Base-by-base conservation (phyloP, 345 rosid genomes). In the Passiflora organensis region DNA sequence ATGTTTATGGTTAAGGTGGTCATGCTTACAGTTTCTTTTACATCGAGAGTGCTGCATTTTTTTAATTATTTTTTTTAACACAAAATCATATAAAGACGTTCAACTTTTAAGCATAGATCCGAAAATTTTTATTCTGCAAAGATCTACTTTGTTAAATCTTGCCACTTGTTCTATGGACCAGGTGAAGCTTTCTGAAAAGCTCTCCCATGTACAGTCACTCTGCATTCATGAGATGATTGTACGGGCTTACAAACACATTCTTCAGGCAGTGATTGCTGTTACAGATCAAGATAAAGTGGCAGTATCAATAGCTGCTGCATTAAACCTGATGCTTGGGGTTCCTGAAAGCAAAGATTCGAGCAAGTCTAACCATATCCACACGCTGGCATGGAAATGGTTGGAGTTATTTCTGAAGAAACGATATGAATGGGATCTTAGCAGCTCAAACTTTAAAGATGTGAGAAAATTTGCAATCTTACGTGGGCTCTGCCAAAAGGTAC, bases 401-500 rank as follows among this genome's bases (percentile, higher is more conserved):
- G 82, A 76, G 75, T 76, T 80, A 51, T 93, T 93, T 70, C 56
- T 93, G 77, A 78, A 74, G 78, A 93, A 86, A 78, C 82, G 99
- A 58, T 93, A 86, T 77, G 91, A 83, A 51, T 93, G 94, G 87
- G 89, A 86, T 70, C 76, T 89, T 67, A 78, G 75, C 67, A 73
- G 78, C 78, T 78, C 85, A 54, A 82, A 82, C 72, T 83, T 78
- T 81, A 93, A 80, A 68, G 95, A 85, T 55, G 60, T 93, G 60
- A 74, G 99, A 73, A 93, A 93, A 78, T 84, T 86, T 75, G 89
- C 94, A 13, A 76, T 93, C 68, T 73, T 93, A 44, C 86, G 95
- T 36, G 99, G 99, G 65, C 69, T 93, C 69, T 89, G 97, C 76
- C 97, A 89, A 53, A 93, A 93, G 99, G 99, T 93, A 77, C 64